Evolutionary conservation across 768 basidiomycete genomes (phyloP), one percentile per base, ranked within the genome.

Genomic region (Lactarius quietus): DNA sequence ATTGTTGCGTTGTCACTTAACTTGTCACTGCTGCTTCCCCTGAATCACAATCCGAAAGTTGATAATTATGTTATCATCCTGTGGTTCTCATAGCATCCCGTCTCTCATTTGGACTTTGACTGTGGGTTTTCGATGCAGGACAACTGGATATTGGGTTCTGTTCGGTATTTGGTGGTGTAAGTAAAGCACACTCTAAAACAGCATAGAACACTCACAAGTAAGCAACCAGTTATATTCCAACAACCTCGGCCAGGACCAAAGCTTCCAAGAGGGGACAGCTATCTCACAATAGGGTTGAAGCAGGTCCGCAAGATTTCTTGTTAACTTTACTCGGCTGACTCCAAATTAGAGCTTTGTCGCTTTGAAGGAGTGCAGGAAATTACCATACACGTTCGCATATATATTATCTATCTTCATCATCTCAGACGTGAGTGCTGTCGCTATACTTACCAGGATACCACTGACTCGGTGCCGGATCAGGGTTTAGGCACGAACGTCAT

Each of bases 131-230:
- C 39, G 4, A 39, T 6, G 3, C 39, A 89, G 89, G 26, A 86
- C 84, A n/a, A 92, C 87, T 63, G 80, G 78, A 0, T 91, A 92
- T 68, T 88, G 89, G 91, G 88, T 94, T 12, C 55, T 93, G 1
- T 79, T 81, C 9, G 92, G 92, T 10, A 85, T 92, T 57, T 94
- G 92, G 86, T 95, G 93, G 93, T 92, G 90, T 92, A 76, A 55
- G 88, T 76, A 1, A 43, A 54, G 26, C 14, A 41, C 41, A 33
- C 33, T 23, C 6, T 6, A 2, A 15, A 15, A 15, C 6, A 1
- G 18, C 38, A 45, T 17, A 4, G 35, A 43, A 35, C 57, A 56
- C 39, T 43, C 20, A 51, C 29, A 15, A 23, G 57, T 17, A 35
- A 35, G 36, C 66, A 60, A 57, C 33, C 59, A 92, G 90, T 94